phyloP scores from a whole-genome alignment of 1,284 basidiomycete species.

The Thelephora terrestris region DNA sequence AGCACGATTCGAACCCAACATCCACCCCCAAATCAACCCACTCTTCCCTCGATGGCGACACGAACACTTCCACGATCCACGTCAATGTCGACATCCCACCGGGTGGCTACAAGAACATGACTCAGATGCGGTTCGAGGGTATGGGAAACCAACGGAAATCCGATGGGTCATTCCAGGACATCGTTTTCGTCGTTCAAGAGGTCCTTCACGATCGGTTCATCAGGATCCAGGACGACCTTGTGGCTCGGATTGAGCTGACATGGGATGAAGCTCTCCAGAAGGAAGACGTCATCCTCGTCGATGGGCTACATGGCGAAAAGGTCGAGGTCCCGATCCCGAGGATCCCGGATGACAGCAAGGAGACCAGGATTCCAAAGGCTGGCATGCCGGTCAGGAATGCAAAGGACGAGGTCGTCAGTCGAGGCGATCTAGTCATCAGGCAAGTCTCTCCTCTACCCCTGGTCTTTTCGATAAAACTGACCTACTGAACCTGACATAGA shows the following conservation, averaged over 20 bases:
- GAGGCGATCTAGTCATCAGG: conserved; percentile 73
- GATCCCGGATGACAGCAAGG: conserved; percentile 52
- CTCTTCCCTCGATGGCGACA: not conserved
- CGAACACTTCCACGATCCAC: conserved; percentile 51
- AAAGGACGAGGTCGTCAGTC: conserved; percentile 49
- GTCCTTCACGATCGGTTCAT: conserved; percentile 60
- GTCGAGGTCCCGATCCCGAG: conserved; percentile 54
- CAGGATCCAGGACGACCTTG: conserved; percentile 65
- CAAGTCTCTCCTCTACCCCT: conserved; percentile 28
- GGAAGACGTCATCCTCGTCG: conserved; percentile 43
- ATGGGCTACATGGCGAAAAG: conserved; percentile 62
- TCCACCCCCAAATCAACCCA: not conserved
- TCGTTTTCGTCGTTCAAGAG: conserved; percentile 75
- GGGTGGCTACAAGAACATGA: conserved; percentile 56
- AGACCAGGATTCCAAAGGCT: conserved; percentile 55
- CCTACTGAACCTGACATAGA: conserved; percentile 11
- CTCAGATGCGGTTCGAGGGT: conserved; percentile 64
- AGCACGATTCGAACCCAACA: conserved; percentile 25
- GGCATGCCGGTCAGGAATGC: conserved; percentile 74
- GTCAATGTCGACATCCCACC: conserved; percentile 69
- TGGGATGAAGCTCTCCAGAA: conserved; percentile 53
- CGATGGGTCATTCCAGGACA: conserved; percentile 60
- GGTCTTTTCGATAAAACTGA: not conserved
- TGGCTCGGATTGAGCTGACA: conserved; percentile 57
- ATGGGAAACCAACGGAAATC: conserved; percentile 66